Percentiles rank a stretch among this genome's conserved stretches.
phyloP scores from a whole-genome alignment of 108 stramenopile species.

The Skeletonema marinoi region DNA sequence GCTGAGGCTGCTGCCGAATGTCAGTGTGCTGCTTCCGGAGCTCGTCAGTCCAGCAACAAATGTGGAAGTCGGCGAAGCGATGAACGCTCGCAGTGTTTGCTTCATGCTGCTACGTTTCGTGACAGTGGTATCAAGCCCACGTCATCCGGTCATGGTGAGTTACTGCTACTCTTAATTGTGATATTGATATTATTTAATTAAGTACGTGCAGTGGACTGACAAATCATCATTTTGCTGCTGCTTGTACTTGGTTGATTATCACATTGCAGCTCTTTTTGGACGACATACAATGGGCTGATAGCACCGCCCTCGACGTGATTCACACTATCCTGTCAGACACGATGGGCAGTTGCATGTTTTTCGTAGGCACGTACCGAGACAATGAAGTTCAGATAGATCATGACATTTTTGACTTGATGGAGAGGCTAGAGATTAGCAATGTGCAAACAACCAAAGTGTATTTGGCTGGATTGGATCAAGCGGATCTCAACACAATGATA shows the following conservation, averaged over 20 bases:
- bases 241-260: not conserved
- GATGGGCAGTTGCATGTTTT: slow-evolving; percentile 29
- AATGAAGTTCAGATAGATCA: slow-evolving; percentile 24
- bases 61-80: not conserved
- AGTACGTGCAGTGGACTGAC: not conserved
- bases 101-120: slow-evolving; percentile 27
- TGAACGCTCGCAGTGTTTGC: slow-evolving; percentile 19
- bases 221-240: not conserved
- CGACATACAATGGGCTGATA: slow-evolving; percentile 51
- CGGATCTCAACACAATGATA: too few relatives aligned
- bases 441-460: slow-evolving; percentile 18
- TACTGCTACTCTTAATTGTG: not conserved
- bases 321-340: slow-evolving; percentile 23
- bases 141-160: slow-evolving; percentile 18
- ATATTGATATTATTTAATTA: not conserved
- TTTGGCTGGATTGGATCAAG: not conserved
- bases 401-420: slow-evolving; percentile 9
- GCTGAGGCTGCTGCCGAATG: slow-evolving; percentile 22
- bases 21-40: slow-evolving; percentile 13
- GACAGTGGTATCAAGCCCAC: slow-evolving; percentile 23
- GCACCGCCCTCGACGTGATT: slow-evolving; percentile 23
- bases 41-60: not conserved
- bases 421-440: not conserved
- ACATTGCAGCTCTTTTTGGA: slow-evolving; percentile 35
- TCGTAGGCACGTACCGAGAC: slow-evolving; percentile 37